Conservation (phyloP, 176 grass and related monocot genomes). For the Triticum urartu region DNA sequence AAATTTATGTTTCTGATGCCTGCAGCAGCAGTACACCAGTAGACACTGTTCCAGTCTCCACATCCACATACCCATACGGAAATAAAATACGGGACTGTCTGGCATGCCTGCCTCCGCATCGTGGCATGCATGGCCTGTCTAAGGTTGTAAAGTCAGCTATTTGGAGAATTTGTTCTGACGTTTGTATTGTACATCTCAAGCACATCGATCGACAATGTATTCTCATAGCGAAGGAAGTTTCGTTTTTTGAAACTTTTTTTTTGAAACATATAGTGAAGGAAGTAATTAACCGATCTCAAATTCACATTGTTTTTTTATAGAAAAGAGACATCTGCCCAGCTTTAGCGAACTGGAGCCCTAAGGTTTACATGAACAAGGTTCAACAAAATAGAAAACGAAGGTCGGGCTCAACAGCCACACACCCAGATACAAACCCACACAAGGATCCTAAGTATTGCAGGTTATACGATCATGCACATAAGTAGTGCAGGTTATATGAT, state of each 20-base stretch:
- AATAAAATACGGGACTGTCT: constrained; percentile 15
- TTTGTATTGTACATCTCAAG: neutral
- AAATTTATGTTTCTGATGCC: constrained; percentile 23
- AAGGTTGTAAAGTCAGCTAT: neutral
- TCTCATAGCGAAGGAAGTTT: neutral
- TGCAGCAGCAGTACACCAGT: neutral
- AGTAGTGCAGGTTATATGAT: too few species aligned
- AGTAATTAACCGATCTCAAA: neutral
- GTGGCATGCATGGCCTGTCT: neutral
- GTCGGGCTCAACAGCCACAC: too few species aligned
- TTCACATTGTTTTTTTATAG: neutral
- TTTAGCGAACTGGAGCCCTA: too few species aligned
- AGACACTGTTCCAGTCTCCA: constrained; percentile 21
- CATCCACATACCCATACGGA: constrained; percentile 8
- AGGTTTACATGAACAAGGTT: too few species aligned
- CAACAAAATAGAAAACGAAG: too few species aligned
- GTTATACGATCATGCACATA: too few species aligned
- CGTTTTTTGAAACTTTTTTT: too few species aligned
- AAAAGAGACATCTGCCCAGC: too few species aligned
- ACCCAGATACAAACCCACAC: too few species aligned
- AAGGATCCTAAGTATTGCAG: too few species aligned
- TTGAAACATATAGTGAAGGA: too few species aligned
- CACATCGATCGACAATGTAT: too few species aligned
- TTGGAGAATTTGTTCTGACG: neutral
- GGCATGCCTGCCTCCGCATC: neutral